phyloP scores from a whole-genome alignment of 495 filamentous ascomycete genomes.

The Podospora fimiseda region DNA sequence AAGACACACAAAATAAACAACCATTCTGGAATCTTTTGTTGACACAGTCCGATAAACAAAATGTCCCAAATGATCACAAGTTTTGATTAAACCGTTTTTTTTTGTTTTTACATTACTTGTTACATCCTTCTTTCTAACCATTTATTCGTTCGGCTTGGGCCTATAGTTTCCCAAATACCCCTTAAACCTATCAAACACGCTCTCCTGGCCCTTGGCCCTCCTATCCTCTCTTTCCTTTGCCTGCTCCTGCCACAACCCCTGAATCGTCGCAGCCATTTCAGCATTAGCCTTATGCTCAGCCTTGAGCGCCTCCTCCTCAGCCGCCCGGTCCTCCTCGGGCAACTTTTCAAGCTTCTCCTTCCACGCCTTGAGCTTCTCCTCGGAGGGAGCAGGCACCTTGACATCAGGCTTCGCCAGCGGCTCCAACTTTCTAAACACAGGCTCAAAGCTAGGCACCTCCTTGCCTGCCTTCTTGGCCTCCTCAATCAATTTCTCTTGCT shows the following conservation, averaged over 20 bases:
- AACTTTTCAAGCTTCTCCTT: conserved; percentile 53
- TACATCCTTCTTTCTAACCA: background rate
- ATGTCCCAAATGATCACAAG: background rate
- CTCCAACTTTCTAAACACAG: conserved; percentile 33
- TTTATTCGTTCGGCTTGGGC: background rate
- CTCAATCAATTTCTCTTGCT: conserved; percentile 63
- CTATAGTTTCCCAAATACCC: conserved; percentile 6
- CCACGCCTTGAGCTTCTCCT: conserved; percentile 36
- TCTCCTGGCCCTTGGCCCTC: conserved; percentile 53
- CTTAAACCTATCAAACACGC: conserved; percentile 42
- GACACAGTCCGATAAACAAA: background rate
- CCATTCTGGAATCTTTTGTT: background rate
- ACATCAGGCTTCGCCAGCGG: background rate
- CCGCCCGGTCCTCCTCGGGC: conserved; percentile 53
- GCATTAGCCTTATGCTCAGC: conserved; percentile 54
- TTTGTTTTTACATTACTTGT: conserved; percentile 4
- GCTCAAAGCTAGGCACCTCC: conserved; percentile 43
- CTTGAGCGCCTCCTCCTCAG: conserved; percentile 59
- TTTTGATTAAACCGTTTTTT: conserved; percentile 5
- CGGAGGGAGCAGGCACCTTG: conserved; percentile 23
- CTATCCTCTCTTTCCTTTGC: conserved; percentile 51
- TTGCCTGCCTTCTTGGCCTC: conserved; percentile 58
- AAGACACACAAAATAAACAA: too few species aligned
- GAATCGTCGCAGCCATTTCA: conserved; percentile 47
- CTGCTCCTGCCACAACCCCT: conserved; percentile 50